Evolutionary conservation across 2,329 filamentous ascomycete genomes (phyloP).

Genomic region (Tolypocladium endophyticum): DNA sequence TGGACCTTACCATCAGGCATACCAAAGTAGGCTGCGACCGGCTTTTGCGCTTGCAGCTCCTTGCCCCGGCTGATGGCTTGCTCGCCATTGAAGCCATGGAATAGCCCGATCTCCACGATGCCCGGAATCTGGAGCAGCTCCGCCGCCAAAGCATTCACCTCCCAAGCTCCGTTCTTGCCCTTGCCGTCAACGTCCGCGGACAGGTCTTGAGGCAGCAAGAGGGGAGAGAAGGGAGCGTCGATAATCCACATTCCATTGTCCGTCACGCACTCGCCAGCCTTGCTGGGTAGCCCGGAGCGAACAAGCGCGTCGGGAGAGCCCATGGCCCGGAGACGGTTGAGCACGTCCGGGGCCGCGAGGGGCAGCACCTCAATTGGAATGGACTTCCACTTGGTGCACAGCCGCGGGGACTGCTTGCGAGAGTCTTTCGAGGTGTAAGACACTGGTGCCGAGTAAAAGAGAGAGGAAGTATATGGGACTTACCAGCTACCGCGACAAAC

Average conservation of each 20-base stretch:
- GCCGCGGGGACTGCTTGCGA: slow-evolving; percentile 70
- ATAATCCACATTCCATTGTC: slow-evolving; percentile 65
- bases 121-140: slow-evolving; percentile 74
- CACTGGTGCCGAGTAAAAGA: neutral
- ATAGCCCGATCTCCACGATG: slow-evolving; percentile 86
- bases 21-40: slow-evolving; percentile 90
- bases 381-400: slow-evolving; percentile 67
- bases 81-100: slow-evolving; percentile 69
- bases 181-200: slow-evolving; percentile 37
- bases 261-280: slow-evolving; percentile 65
- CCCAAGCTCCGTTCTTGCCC: slow-evolving; percentile 56
- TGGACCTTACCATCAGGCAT: slow-evolving; percentile 63
- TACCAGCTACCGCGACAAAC: slow-evolving; percentile 79
- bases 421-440: slow-evolving; percentile 49
- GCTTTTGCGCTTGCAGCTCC: slow-evolving; percentile 70
- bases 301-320: slow-evolving; percentile 63
- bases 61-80: slow-evolving; percentile 45
- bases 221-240: slow-evolving; percentile 74
- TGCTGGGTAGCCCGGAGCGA: slow-evolving; percentile 61
- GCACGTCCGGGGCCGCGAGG: slow-evolving; percentile 67
- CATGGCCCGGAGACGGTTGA: slow-evolving; percentile 59
- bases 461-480: slow-evolving; percentile 12
- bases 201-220: slow-evolving; percentile 52
- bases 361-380: slow-evolving; percentile 94
- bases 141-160: slow-evolving; percentile 63